Conservation (phyloP, 192 early-diverging fungal genomes). For the Rhizophagus prolifer region DNA sequence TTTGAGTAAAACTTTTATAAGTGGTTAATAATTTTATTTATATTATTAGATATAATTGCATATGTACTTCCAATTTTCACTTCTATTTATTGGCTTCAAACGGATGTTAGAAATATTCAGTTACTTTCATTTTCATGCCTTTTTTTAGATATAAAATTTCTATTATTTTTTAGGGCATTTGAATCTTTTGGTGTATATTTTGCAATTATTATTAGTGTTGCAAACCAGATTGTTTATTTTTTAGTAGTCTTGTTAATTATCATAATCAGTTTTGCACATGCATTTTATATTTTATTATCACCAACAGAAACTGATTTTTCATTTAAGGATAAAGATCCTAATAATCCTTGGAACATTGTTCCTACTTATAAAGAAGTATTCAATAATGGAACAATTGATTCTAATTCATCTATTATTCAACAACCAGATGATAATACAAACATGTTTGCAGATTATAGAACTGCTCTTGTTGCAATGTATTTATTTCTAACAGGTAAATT, state of each 20-base stretch:
- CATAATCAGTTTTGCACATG: neutral
- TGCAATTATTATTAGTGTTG: neutral
- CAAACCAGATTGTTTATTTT: neutral
- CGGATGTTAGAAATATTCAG: neutral
- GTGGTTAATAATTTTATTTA: neutral
- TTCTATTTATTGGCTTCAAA: neutral
- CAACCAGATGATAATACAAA: neutral
- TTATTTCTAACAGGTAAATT: neutral
- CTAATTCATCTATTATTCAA: neutral
- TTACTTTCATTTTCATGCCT: neutral
- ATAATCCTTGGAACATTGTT: neutral
- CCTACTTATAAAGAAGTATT: neutral
- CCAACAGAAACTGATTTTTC: neutral
- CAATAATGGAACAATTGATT: neutral
- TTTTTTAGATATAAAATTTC: conserved; percentile 7
- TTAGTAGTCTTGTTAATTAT: neutral
- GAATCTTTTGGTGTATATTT: conserved; percentile 2
- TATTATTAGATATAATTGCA: neutral
- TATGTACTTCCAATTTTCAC: neutral
- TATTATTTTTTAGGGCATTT: neutral
- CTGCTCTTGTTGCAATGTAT: neutral
- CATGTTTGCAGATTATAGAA: neutral
- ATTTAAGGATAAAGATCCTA: neutral
- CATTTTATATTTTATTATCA: neutral
- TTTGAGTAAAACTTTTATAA: no score